Evolutionary conservation across 768 basidiomycete genomes (phyloP), one percentile per base, ranked within the genome.

Genomic region (Terana coerulea): DNA sequence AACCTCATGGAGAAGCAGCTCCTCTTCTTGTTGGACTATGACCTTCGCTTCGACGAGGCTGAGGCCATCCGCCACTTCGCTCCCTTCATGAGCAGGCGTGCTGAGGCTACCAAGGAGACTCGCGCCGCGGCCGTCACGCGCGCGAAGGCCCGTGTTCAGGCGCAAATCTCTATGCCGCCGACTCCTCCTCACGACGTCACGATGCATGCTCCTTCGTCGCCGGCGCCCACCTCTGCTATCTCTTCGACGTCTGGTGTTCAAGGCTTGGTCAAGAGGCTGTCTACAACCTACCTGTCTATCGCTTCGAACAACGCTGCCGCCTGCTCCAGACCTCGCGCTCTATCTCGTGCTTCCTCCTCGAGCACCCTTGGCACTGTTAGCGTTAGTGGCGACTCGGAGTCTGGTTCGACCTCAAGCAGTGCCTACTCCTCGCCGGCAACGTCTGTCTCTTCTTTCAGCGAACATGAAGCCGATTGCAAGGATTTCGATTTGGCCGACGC

Each of bases 1-100:
- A 97, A 95, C 69, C 77, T 95, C 55, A 98, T 98, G 95, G 95
- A 99, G 73, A 89, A 85, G 71, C 93, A 99, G 71, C 81, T 99
- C 25, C 83, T 99, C 48, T 87, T 80, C 67, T 75, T 98, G 52
- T 83, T 99, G 60, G 90, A 95, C 72, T 95, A 89, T 66, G 86
- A 98, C 67, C 82, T 99, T 51, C 84, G 91, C 42, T 91, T 98
- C 66, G 78, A 83, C 59, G 95, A 99, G 70, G 69, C 72, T 24
- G 93, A 97, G 61, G 85, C 87, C 8, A 66, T 78, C 56, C 57
- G 57, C 36, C 70, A 74, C 50, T 94, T 97, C 71, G 78, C 75
- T 10, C 84, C 88, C 2, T 85, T 89, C 69, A 75, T 89, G 73
- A 53, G 60, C 15, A 45, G 53, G 29, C 55, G 60, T 36, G 45